These are phyloP conservation scores for Yamadazyma songkhlaensis DNA, from an alignment of 1,139 yeast genomes.

Conservation along the genomic window DNA sequence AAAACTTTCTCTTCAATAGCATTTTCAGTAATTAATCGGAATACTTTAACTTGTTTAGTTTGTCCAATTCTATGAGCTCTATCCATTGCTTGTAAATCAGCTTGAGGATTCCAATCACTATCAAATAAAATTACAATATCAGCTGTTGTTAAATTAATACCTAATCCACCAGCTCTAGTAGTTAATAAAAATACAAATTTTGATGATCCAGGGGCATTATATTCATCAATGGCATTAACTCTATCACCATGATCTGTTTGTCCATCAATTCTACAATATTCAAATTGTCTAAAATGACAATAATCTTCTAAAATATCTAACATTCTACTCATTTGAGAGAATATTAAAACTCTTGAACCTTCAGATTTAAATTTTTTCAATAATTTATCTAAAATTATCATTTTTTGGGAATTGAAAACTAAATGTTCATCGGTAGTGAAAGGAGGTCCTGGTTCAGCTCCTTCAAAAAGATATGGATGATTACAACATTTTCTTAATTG, in stretches of 20 bases:
- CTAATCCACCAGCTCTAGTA: slow-evolving; percentile 86
- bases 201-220: slow-evolving; percentile 64
- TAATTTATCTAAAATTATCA: slow-evolving; percentile 68
- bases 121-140: slow-evolving; percentile 73
- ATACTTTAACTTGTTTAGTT: slow-evolving; percentile 76
- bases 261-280: slow-evolving; percentile 79
- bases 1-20: slow-evolving; percentile 80
- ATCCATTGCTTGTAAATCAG: slow-evolving; percentile 86
- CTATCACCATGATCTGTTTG: slow-evolving; percentile 78
- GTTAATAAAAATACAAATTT: slow-evolving; percentile 72
- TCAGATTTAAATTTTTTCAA: slow-evolving; percentile 59
- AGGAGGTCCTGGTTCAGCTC: slow-evolving; percentile 89
- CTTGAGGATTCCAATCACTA: slow-evolving; percentile 88
- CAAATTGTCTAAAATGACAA: slow-evolving; percentile 62
- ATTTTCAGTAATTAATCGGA: slow-evolving; percentile 72
- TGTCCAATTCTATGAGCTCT: slow-evolving; percentile 88
- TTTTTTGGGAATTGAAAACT: slow-evolving; percentile 67
- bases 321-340: slow-evolving; percentile 81
- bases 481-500: slow-evolving; percentile 81
- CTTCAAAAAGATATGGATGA: slow-evolving; percentile 80
- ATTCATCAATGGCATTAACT: slow-evolving; percentile 72
- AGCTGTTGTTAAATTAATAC: slow-evolving; percentile 75
- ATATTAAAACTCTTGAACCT: slow-evolving; percentile 74
- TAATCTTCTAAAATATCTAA: slow-evolving; percentile 79
- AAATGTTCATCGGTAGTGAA: slow-evolving; percentile 81